Base-by-base conservation (phyloP, 768 basidiomycete species). In the Psilocybe tampanensis region DNA sequence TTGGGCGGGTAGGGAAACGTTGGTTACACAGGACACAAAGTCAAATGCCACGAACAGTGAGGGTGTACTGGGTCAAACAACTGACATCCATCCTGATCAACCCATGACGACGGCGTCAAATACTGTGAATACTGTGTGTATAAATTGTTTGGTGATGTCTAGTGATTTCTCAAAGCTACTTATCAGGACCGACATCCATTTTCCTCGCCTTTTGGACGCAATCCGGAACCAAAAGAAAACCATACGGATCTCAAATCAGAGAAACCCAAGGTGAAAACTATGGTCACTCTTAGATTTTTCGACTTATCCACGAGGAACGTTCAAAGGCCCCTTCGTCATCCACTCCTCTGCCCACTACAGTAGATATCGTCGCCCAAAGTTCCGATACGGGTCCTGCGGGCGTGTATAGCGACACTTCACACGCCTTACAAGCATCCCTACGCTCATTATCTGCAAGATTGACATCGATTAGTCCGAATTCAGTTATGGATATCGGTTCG, bases 351-450 rank as follows among this genome's bases (percentile, higher is more conserved):
- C 34, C 26, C 13, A 33, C 19, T 19, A 5, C 23, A n/a, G 42
- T 33, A 36, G 26, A 26, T 26, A 29, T n/a, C 23, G 7, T 32
- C n/a, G 43, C 7, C 12, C 41, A 54, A 34, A 2, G 13, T 3
- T 41, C 44, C 2, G 21, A 32, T 8, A 21, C 26, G 44, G 41
- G 23, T 47, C 24, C 43, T 32, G 44, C 24, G 3, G 23, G 18
- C 15, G 43, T 52, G 26, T 54, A 66, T 26, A 36, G 57, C 22
- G 62, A 57, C 21, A 50, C 62, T 48, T 54, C 62, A 29, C 22
- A 64, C 67, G 32, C 84, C 2, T 72, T 92, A 43, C 82, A 88
- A 66, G 60, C 69, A 24, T 77, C 84, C 9, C 74, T 92, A 33
- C 75, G 74, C 24, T 65, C 67, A 18, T 73, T 91, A 26, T 82